Evolutionary conservation across 75 land plant species (phyloP), one percentile per base, ranked within the genome.

Genomic region (Pinus albicaulis): DNA sequence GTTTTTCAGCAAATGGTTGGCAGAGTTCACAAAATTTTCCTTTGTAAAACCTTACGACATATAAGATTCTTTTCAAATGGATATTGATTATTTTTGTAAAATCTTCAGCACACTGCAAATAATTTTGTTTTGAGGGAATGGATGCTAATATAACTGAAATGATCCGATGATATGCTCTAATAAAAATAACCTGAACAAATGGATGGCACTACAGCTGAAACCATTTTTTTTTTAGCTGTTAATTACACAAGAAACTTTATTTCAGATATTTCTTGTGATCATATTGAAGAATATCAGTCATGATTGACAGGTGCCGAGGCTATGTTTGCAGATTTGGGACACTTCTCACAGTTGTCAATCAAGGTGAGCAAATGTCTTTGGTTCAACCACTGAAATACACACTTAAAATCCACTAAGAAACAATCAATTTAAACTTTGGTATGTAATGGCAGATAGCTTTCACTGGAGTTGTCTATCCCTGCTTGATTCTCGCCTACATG

Each of bases 401-500:
- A 34, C 31, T 28, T 69, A 22, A 59, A 12, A 15, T 65, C 68
- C 10, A 16, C 22, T 36, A 20, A 23, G 76, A 25, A 22, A 26
- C 28, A 25, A 55, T n/a, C 22, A 69, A 36, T 69, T 28, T 53
- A 36, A 75, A 3, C 11, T 28, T 59, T 59, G 15, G 20, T 25
- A 24, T 81, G 53, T 7, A 17, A 20, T 52, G 74, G 82, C 82
- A 88, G 90, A 73, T 88, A 63, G 90, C 90, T 63, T 88, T 88
- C 74, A 78, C 85, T 44, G 86, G 60, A 31, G 76, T 87, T n/a
- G 86, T 88, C 34, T 88, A 88, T 73, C 90, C 90, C 14, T 82
- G 89, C 20, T 74, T 88, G 71, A 79, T 88, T 80, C 71, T 85
- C 8, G 90, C 89, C 8, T 89, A 86, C 68, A 86, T 89, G 91